Conservation (phyloP, 306 rosid species). For the Spatholobus suberectus region DNA sequence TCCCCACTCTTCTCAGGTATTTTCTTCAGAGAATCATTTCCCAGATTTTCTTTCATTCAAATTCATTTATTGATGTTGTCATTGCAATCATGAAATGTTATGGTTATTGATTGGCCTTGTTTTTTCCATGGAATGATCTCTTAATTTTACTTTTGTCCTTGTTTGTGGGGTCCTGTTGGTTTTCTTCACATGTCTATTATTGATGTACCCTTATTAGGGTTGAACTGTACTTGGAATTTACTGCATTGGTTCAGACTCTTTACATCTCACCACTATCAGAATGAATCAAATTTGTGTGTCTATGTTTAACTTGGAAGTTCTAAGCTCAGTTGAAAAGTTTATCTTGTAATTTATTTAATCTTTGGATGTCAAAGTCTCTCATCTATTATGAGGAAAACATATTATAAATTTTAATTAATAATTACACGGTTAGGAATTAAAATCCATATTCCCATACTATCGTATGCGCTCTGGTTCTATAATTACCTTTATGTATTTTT, state of each 20-base stretch:
- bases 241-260: neutral
- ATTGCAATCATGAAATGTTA: neutral
- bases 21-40: neutral
- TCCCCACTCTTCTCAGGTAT: slow-evolving; percentile 81
- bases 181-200: neutral
- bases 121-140: neutral
- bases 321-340: neutral
- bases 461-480: too few species aligned
- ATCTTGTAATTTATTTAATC: neutral
- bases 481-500: too few species aligned
- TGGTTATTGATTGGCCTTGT: neutral
- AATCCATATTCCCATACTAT: too few species aligned
- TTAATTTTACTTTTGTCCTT: neutral
- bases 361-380: neutral
- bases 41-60: neutral
- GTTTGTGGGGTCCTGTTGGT: neutral
- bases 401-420: too few species aligned
- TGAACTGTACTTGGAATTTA: neutral
- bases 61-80: neutral
- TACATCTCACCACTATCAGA: neutral
- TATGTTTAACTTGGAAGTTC: neutral
- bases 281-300: neutral
- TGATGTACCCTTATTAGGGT: neutral
- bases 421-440: too few species aligned
- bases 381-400: neutral